Evolutionary conservation across 495 filamentous ascomycete species (phyloP).

Genomic region (Penicillium ucsense): DNA sequence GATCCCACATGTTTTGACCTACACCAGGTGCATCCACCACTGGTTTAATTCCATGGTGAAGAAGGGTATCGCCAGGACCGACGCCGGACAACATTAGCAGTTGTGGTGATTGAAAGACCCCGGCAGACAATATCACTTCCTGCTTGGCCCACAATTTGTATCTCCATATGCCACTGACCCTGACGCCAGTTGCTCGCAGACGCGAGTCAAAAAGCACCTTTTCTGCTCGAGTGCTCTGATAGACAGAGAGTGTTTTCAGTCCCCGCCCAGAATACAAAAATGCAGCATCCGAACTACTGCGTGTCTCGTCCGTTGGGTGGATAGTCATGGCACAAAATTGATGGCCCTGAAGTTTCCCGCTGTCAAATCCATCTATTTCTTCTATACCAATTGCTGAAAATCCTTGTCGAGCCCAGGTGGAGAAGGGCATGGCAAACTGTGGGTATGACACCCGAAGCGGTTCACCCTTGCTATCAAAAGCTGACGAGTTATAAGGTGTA

Average conservation of each 20-base stretch:
- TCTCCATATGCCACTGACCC: slow-evolving; percentile 1
- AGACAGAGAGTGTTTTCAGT: slow-evolving; percentile 9
- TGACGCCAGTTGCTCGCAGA: slow-evolving; percentile 15
- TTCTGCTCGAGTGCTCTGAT: slow-evolving; percentile 13
- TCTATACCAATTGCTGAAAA: slow-evolving; percentile 19
- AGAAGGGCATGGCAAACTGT: slow-evolving; percentile 21
- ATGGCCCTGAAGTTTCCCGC: slow-evolving; percentile 26
- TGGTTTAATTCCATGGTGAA: slow-evolving; percentile 2
- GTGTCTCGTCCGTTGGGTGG: slow-evolving; percentile 15
- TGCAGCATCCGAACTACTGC: slow-evolving; percentile 30
- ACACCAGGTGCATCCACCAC: slow-evolving; percentile 6
- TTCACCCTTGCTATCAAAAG: slow-evolving; percentile 13
- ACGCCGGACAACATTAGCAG: slow-evolving; percentile 10
- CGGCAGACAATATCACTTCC: slow-evolving; percentile 12
- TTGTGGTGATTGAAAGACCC: slow-evolving; percentile 11
- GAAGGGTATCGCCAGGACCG: background rate
- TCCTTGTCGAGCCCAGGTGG: slow-evolving; percentile 19
- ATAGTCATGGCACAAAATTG: slow-evolving; percentile 30
- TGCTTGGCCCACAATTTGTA: slow-evolving; percentile 6
- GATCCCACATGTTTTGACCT: slow-evolving; percentile 14
- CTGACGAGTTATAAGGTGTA: slow-evolving; percentile 15
- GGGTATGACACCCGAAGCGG: slow-evolving; percentile 29
- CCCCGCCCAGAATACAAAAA: slow-evolving; percentile 13
- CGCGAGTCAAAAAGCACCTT: slow-evolving; percentile 15
- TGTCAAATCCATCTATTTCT: slow-evolving; percentile 20